Evolutionary conservation across 2,329 filamentous ascomycete species (phyloP).

Genomic region (Pyrenochaeta sp.): DNA sequence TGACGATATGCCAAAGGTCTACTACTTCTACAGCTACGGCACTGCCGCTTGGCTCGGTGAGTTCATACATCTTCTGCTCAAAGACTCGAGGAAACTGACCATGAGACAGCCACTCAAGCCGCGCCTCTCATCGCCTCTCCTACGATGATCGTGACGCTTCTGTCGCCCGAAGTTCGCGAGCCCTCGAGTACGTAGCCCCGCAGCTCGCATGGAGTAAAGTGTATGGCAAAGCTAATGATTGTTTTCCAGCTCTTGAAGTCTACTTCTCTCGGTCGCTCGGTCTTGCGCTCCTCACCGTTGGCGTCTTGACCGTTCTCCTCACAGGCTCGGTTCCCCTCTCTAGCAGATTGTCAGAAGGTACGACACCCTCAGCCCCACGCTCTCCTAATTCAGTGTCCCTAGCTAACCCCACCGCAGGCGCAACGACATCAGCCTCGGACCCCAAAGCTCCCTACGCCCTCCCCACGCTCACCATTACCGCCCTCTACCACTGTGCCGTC

Average conservation of each 20-base stretch:
- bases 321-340: constrained; percentile 74
- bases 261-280: constrained; percentile 79
- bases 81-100: constrained; percentile 12
- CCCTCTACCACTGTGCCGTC: constrained; percentile 67
- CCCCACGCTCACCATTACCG: constrained; percentile 71
- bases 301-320: constrained; percentile 69
- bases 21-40: constrained; percentile 53
- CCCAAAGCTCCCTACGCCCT: constrained; percentile 60
- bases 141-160: constrained; percentile 66
- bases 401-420: constrained; percentile 26
- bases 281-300: constrained; percentile 70
- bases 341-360: constrained; percentile 52
- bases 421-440: constrained; percentile 43
- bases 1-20: constrained; percentile 45
- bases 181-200: constrained; percentile 57
- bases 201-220: neutral
- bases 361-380: neutral
- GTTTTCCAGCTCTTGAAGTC: constrained; percentile 64
- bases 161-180: constrained; percentile 64
- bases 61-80: constrained; percentile 1
- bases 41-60: constrained; percentile 53
- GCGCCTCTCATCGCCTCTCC: constrained; percentile 66
- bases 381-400: neutral
- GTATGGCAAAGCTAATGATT: constrained; percentile 1
- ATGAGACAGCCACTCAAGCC: constrained; percentile 47